A percentile compares a stretch with the other conserved stretches of the same genome.
phyloP scores from a whole-genome alignment of 202 grass and related monocot genomes.

The Cymbopogon flexuosus region DNA sequence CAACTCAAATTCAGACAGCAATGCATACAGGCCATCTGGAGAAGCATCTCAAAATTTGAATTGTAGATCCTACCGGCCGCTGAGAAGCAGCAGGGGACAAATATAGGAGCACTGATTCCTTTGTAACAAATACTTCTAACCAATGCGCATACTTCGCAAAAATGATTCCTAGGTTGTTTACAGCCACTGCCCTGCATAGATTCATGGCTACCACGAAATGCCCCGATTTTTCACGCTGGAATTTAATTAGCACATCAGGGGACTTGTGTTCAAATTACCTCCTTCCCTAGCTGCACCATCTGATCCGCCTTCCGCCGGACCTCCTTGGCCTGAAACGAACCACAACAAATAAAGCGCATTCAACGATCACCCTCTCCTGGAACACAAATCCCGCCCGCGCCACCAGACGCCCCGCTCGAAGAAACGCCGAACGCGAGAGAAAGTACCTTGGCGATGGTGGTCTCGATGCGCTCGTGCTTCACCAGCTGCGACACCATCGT shows the following conservation, averaged over 20 bases:
- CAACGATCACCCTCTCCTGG: neutral
- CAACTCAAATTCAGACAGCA: neutral
- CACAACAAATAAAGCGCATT: neutral
- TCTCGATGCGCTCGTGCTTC: conserved; percentile 92
- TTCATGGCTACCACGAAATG: neutral
- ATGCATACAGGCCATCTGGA: neutral
- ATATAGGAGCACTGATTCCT: neutral
- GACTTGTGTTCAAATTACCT: conserved; percentile 34
- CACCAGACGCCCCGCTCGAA: neutral
- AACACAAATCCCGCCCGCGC: neutral
- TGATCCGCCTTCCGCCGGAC: conserved; percentile 78
- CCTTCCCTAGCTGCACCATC: conserved; percentile 96
- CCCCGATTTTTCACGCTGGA: neutral
- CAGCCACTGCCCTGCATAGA: neutral
- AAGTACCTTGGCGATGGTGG: conserved; percentile 53
- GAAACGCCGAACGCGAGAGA: neutral
- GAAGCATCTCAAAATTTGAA: neutral
- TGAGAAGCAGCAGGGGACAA: neutral
- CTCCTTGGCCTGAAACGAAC: conserved; percentile 75
- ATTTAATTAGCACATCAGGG: neutral
- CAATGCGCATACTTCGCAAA: neutral
- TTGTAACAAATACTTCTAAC: neutral
- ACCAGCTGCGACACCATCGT: conserved; percentile 96
- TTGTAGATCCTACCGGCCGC: neutral
- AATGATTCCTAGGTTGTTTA: neutral